Base-by-base conservation (phyloP, 306 rosid species). In the Bauhinia variegata region DNA sequence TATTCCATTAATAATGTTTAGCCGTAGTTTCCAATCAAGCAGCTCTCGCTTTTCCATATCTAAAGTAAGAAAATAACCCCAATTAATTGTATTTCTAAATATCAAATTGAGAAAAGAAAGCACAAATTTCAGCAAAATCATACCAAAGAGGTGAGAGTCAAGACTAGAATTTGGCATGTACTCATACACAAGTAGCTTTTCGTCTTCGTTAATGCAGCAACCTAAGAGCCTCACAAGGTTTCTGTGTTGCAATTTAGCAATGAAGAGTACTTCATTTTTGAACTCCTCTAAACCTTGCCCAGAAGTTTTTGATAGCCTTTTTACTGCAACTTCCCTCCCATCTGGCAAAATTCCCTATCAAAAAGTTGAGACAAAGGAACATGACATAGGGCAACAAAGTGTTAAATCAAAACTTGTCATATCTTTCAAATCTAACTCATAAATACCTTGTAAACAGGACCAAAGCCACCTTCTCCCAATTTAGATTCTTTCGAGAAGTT, bases 381-480 rank as follows among this genome's bases (percentile, higher is more conserved):
- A 8, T 11, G 38, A 14, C 9, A 33, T 0, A 3, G 0, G 1
- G 8, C 8, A 57, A 34, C 0, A 11, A 34, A 10, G 14, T 11
- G 15, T 54, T 1, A 19, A 31, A 54, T 6, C 37, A 7, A 14
- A 65, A 13, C 36, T 32, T 13, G 13, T 0, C 8, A 11, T 31
- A 6, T 28, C n/a, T 46, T 63, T 37, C 16, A 18, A 1, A 46
- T 15, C 15, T 3, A 39, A 18, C 7, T 56, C 23, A 31, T n/a
- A 5, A 8, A 9, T 41, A 87, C 89, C 89, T 79, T 77, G 64
- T 75, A 84, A 46, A 87, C 86, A 10, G 75, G 44, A 12, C 93
- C 93, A 73, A 82, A 87, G 19, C 93, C 93, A 48, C 93, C 93
- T 77, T 82, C 77, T 19, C 89, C 87, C 34, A 84, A 73, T 85